Evolutionary conservation across 495 filamentous ascomycete genomes (phyloP).

Genomic region (Aspergillus campestris): DNA sequence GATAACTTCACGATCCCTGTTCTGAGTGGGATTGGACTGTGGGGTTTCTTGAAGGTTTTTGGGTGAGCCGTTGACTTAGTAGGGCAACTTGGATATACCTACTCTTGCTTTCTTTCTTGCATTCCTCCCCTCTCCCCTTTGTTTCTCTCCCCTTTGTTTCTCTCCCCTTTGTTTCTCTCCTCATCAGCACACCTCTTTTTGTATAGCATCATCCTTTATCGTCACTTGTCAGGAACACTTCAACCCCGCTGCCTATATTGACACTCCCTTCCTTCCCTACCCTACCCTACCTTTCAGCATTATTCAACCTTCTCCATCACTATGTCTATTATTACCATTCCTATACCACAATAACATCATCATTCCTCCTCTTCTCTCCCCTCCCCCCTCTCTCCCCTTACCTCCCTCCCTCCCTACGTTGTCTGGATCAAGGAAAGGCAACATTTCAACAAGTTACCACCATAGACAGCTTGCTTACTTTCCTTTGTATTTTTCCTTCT

Average conservation of each 20-base stretch:
- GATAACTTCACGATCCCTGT: constrained; percentile 97
- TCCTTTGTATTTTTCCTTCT: not conserved
- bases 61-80: constrained; percentile 30
- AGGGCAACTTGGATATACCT: not conserved
- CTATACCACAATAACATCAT: not conserved
- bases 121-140: constrained; percentile 5
- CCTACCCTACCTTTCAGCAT: not conserved
- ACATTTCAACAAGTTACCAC: too few relatives aligned
- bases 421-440: too few relatives aligned
- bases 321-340: too few relatives aligned
- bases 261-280: not conserved
- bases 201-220: not conserved
- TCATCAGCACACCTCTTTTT: not conserved
- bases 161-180: not conserved
- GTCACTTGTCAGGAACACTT: too few relatives aligned
- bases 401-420: too few relatives aligned
- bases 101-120: constrained; percentile 6
- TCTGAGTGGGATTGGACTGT: constrained; percentile 81
- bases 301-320: not conserved
- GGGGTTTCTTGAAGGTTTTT: constrained; percentile 90
- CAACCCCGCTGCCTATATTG: not conserved
- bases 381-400: too few relatives aligned
- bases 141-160: not conserved
- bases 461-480: not conserved
- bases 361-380: not conserved